phyloP scores from a whole-genome alignment of 2,329 filamentous ascomycete genomes.

The Nemania serpens region DNA sequence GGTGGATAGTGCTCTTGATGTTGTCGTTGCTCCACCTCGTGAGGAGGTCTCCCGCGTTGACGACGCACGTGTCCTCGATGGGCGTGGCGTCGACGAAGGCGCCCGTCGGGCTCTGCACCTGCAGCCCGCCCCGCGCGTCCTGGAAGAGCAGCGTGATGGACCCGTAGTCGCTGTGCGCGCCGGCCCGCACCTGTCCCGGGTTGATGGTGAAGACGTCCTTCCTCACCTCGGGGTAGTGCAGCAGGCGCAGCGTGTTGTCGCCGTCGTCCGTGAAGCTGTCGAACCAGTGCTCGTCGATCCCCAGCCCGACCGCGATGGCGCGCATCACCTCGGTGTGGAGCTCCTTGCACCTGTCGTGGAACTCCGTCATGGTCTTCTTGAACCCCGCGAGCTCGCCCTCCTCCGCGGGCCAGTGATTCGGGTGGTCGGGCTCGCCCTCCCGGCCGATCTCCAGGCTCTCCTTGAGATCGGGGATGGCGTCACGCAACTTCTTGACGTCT shows the following conservation, averaged over 20 bases:
- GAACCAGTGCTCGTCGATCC: slow-evolving; percentile 72
- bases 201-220: slow-evolving; percentile 69
- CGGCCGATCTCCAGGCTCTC: slow-evolving; percentile 69
- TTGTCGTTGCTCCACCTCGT: slow-evolving; percentile 89
- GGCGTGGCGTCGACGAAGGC: slow-evolving; percentile 83
- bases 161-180: slow-evolving; percentile 73
- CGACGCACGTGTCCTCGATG: slow-evolving; percentile 78
- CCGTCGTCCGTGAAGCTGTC: slow-evolving; percentile 72
- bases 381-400: slow-evolving; percentile 63
- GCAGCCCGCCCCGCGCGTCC: slow-evolving; percentile 48
- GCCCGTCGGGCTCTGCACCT: slow-evolving; percentile 65
- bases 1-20: slow-evolving; percentile 88
- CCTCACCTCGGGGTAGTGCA: slow-evolving; percentile 75
- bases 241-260: slow-evolving; percentile 72
- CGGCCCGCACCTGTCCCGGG: slow-evolving; percentile 73
- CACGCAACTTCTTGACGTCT: slow-evolving; percentile 64
- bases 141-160: slow-evolving; percentile 67
- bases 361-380: slow-evolving; percentile 72
- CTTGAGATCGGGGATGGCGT: slow-evolving; percentile 66
- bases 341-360: slow-evolving; percentile 74
- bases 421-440: slow-evolving; percentile 61
- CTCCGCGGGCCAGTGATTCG: slow-evolving; percentile 76
- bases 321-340: slow-evolving; percentile 81
- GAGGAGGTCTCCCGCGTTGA: slow-evolving; percentile 87
- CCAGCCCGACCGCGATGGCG: slow-evolving; percentile 82